These are phyloP conservation scores for Penicillium griseofulvum DNA, from an alignment of 2,329 filamentous ascomycete genomes.

Conservation along the genomic window DNA sequence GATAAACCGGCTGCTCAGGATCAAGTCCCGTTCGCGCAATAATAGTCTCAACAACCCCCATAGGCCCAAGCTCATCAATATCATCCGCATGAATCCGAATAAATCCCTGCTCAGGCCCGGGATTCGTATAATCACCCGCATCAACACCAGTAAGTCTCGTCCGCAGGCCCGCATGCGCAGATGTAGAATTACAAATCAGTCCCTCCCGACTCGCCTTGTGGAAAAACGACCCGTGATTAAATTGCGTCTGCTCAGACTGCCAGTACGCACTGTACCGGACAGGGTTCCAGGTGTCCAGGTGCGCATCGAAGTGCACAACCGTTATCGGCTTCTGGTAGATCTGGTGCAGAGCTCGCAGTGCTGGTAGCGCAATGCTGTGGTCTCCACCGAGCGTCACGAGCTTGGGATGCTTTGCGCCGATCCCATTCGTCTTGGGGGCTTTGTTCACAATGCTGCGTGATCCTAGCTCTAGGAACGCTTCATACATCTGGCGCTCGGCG, in stretches of 20 bases:
- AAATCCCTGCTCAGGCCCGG: slow-evolving; percentile 73
- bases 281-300: slow-evolving; percentile 84
- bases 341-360: slow-evolving; percentile 63
- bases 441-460: slow-evolving; percentile 42
- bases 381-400: slow-evolving; percentile 72
- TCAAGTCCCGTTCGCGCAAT: slow-evolving; percentile 63
- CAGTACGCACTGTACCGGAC: slow-evolving; percentile 73
- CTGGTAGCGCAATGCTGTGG: slow-evolving; percentile 68
- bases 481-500: slow-evolving; percentile 78
- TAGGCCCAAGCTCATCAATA: slow-evolving; percentile 75
- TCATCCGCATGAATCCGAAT: slow-evolving; percentile 78
- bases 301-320: slow-evolving; percentile 73
- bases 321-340: slow-evolving; percentile 62
- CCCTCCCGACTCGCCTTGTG: slow-evolving; percentile 82
- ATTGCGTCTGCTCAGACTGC: slow-evolving; percentile 67
- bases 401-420: slow-evolving; percentile 45
- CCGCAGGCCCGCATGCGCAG: slow-evolving; percentile 78
- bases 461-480: slow-evolving; percentile 70
- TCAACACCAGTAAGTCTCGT: slow-evolving; percentile 68
- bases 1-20: slow-evolving; percentile 72
- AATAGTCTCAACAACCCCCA: slow-evolving; percentile 69
- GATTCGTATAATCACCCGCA: slow-evolving; percentile 65
- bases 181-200: slow-evolving; percentile 69
- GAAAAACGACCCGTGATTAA: slow-evolving; percentile 91
- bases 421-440: slow-evolving; percentile 29